Evolutionary conservation across 257 asterid genomes (phyloP).

Genomic region (Parsonsia alboflavescens): DNA sequence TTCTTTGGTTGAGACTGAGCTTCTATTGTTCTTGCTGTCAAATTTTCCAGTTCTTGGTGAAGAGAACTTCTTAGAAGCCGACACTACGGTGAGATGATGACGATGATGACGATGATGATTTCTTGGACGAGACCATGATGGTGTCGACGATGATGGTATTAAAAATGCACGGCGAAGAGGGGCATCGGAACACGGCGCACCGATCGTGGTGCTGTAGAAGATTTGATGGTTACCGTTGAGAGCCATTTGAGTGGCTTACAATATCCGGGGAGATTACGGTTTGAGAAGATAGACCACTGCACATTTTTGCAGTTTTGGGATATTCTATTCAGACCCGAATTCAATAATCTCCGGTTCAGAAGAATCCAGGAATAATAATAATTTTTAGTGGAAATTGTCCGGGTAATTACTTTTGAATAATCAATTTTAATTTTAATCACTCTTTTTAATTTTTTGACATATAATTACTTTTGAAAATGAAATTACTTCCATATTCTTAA

Average conservation of each 20-base stretch:
- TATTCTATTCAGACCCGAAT: not conserved
- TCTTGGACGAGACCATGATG: slow-evolving; percentile 32
- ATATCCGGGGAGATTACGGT: slow-evolving; percentile 12
- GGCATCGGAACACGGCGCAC: slow-evolving; percentile 28
- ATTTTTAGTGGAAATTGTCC: no score
- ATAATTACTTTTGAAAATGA: no score
- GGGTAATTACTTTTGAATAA: no score
- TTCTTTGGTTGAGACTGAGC: slow-evolving; percentile 47
- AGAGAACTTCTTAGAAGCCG: slow-evolving; percentile 64
- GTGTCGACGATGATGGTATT: slow-evolving; percentile 21
- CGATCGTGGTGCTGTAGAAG: slow-evolving; percentile 36
- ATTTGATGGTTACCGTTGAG: slow-evolving; percentile 49
- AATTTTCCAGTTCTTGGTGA: slow-evolving; percentile 55
- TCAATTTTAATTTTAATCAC: no score
- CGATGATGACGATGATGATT: not conserved
- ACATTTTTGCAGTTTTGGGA: not conserved
- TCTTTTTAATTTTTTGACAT: no score
- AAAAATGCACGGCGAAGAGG: slow-evolving; percentile 28
- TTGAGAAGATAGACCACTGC: not conserved
- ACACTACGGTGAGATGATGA: slow-evolving; percentile 27
- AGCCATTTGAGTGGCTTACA: slow-evolving; percentile 51
- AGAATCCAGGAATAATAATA: not conserved
- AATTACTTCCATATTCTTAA: no score
- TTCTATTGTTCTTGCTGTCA: slow-evolving; percentile 68
- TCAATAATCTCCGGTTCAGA: not conserved